phyloP scores from a whole-genome alignment of 78 protist species.

The Diacronema lutheri region DNA sequence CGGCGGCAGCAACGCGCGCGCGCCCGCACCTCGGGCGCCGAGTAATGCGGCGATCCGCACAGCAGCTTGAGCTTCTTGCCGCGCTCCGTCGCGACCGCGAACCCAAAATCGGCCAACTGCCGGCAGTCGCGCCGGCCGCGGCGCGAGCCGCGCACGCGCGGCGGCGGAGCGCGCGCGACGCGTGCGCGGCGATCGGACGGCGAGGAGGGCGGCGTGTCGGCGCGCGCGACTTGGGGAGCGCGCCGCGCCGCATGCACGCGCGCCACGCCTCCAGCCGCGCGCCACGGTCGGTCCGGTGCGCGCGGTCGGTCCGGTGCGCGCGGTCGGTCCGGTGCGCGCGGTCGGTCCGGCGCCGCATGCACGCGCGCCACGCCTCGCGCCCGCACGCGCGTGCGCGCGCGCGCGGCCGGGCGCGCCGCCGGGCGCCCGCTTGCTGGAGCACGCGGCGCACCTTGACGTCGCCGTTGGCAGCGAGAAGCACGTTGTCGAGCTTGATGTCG shows the following conservation, averaged over 20 bases:
- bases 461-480: background rate
- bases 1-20: too few relatives aligned
- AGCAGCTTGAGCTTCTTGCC: background rate
- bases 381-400: too few relatives aligned
- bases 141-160: background rate
- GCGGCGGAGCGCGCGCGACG: background rate
- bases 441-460: background rate
- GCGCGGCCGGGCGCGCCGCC: background rate
- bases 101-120: constrained; percentile 1
- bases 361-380: too few relatives aligned
- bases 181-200: background rate
- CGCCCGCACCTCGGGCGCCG: background rate
- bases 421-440: too few relatives aligned
- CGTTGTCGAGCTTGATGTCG: constrained; percentile 1
- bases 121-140: too few relatives aligned
- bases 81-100: background rate
- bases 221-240: too few relatives aligned
- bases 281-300: too few relatives aligned
- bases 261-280: background rate
- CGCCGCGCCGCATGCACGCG: background rate
- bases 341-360: too few relatives aligned
- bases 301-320: too few relatives aligned
- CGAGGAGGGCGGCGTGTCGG: background rate
- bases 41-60: constrained; percentile 16
- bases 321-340: too few relatives aligned